Base-by-base conservation (phyloP, 2,329 filamentous ascomycete genomes). In the Diaporthe citriasiana region DNA sequence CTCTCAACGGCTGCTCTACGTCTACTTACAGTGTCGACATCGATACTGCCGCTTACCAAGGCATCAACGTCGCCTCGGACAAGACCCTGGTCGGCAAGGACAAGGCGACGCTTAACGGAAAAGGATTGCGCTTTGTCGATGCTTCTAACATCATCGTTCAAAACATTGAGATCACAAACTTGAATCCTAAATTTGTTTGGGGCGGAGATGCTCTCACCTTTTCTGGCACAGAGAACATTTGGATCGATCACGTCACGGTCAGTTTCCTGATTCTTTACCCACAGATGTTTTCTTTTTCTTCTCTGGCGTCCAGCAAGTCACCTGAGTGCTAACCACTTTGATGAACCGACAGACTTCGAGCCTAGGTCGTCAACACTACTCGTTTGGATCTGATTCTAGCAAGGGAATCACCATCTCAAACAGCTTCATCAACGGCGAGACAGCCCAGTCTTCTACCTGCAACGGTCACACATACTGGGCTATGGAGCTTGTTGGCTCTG, bases 401-500 rank as follows among this genome's bases (percentile, higher is more conserved):
- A 86, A 85, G 79, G 87, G 88, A 57, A 87, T 92, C 27, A 90
- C 89, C 25, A 86, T 92, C 80, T 89, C 89, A 77, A 91, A 92
- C 87, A 85, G 80, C 82, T 87, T 89, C 79, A 87, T 92, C 77
- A 86, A 92, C 78, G 90, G 90, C 57, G 78, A 79, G 22, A 86
- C 86, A 42, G 80, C 82, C 35, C 91, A 85, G 83, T 91, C 89
- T n/a, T 87, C 90, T 7, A 89, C 86, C 65, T 92, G 90, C 81
- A 84, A 91, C 78, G 84, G 84, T 55, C 85, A 89, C 81, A 88
- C 90, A 82, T 91, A 91, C 86, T 91, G 89, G 88, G 85, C 82
- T 33, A 80, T 91, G 76, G 90, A 89, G 83, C 84, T 91, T 65
- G 86, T 85, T 55, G 89, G 90, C 27, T 82, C 85, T 73, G 85